Base-by-base conservation (phyloP, 1,284 basidiomycete genomes). In the Irpex lacteus region DNA sequence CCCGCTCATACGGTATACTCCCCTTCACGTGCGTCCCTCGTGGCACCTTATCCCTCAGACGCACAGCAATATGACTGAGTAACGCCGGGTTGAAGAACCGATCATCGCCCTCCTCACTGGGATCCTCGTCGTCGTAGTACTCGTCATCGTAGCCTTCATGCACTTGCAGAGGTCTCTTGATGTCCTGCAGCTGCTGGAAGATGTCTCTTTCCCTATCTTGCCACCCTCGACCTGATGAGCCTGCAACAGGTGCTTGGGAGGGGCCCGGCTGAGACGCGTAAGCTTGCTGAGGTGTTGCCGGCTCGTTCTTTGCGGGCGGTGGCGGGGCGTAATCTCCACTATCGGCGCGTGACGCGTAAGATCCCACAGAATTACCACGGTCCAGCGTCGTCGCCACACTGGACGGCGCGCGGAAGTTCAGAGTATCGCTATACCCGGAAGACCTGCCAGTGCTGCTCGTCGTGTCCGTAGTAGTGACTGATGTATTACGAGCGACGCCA, bases 1-100 rank as follows among this genome's bases (percentile, higher is more conserved):
- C 91, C 9, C 86, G 81, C 2, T 89, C 89, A 74, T 95, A 96
- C 0, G 92, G 90, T 55, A 96, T 91, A 63, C 92, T 91, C 6
- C 92, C 92, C 77, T 98, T 98, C 66, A 96, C 91, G 72, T 98
- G 96, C 3, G 88, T 89, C 11, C 89, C 90, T 57, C 92, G 82
- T 1, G 91, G 91, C 0, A 98, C 91, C 69, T 91, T 89, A 76
- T 98, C 95, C 54, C 90, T 84, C 60, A 98, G 77, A 70, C 94
- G 90, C 5, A 96, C 89, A 4, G 95, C 95, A 37, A 97, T 83
- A 74, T 98, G 91, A 37, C 92, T 95, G 54, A 98, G 81, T 37
- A 98, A 78, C 1, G 92, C 87, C 53, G 94, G 90, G 74, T 98
- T 95, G 74, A 97, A 89, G 74, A 92, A 96, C 36, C 85, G 81